Evolutionary conservation across 164 flowering plant species (phyloP).

Genomic region (Malania oleifera): DNA sequence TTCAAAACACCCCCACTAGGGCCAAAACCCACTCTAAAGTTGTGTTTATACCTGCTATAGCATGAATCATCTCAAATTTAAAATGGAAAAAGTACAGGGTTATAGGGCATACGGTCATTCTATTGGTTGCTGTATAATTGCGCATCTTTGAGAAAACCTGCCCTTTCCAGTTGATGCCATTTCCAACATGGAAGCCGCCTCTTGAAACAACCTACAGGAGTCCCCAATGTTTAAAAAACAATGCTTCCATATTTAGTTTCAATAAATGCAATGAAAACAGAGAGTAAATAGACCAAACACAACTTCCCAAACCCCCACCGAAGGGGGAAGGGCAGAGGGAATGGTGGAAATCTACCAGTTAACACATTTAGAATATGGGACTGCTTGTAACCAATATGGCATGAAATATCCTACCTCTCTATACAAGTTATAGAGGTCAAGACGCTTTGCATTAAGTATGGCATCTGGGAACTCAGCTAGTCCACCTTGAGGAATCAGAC

Average conservation of each 20-base stretch:
- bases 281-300: background rate
- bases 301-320: too few relatives aligned
- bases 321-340: too few relatives aligned
- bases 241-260: too few relatives aligned
- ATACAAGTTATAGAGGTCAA: constrained; percentile 92
- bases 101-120: constrained; percentile 81
- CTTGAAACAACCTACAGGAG: constrained; percentile 81
- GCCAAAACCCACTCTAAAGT: background rate
- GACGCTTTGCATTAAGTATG: constrained; percentile 91
- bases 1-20: too few relatives aligned
- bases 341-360: background rate
- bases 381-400: background rate
- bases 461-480: constrained; percentile 99
- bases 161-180: constrained; percentile 99
- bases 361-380: background rate
- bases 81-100: background rate
- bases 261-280: too few relatives aligned
- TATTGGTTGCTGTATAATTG: constrained; percentile 83
- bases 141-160: constrained; percentile 99
- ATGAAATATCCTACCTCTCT: constrained; percentile 61
- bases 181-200: constrained; percentile 99
- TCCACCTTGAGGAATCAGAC: constrained; percentile 96
- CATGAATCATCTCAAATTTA: background rate
- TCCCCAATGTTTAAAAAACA: background rate
- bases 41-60: background rate